These are phyloP conservation scores for Solanum appendiculatum DNA, from an alignment of 257 asterid species.

Conservation along the genomic window DNA sequence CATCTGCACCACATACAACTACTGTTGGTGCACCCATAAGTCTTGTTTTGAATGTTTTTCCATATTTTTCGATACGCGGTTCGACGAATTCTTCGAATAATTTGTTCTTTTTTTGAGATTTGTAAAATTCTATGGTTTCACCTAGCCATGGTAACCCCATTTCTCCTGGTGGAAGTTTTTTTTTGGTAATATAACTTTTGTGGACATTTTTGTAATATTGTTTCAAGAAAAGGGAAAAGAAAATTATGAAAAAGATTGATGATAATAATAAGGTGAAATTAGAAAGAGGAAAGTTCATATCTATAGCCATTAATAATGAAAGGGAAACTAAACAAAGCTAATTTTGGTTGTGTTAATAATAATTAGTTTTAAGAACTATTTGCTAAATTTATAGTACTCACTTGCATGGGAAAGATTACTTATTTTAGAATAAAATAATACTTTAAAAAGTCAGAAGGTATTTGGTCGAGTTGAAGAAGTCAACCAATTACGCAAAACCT, in stretches of 20 bases:
- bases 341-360: neutral
- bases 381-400: slow-evolving; percentile 8
- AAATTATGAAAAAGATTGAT: slow-evolving; percentile 5
- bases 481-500: neutral
- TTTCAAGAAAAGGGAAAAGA: slow-evolving; percentile 14
- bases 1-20: slow-evolving; percentile 74
- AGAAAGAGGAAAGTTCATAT: slow-evolving; percentile 12
- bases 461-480: neutral
- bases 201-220: neutral
- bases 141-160: slow-evolving; percentile 84
- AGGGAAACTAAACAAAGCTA: neutral
- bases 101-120: slow-evolving; percentile 58
- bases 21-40: slow-evolving; percentile 76
- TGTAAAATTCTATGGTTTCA: slow-evolving; percentile 66
- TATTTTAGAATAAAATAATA: neutral
- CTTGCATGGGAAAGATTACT: slow-evolving; percentile 15
- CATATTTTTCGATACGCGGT: slow-evolving; percentile 46
- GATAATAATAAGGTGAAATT: slow-evolving; percentile 3
- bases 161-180: slow-evolving; percentile 59
- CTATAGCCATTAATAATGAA: slow-evolving; percentile 19
- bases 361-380: neutral
- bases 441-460: slow-evolving; percentile 1
- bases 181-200: slow-evolving; percentile 10
- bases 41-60: slow-evolving; percentile 64
- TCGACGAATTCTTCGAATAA: slow-evolving; percentile 57